A percentile compares a stretch with the other conserved stretches of the same genome.
phyloP scores from a whole-genome alignment of 2,329 filamentous ascomycete genomes.

The Macrophomina tecta region DNA sequence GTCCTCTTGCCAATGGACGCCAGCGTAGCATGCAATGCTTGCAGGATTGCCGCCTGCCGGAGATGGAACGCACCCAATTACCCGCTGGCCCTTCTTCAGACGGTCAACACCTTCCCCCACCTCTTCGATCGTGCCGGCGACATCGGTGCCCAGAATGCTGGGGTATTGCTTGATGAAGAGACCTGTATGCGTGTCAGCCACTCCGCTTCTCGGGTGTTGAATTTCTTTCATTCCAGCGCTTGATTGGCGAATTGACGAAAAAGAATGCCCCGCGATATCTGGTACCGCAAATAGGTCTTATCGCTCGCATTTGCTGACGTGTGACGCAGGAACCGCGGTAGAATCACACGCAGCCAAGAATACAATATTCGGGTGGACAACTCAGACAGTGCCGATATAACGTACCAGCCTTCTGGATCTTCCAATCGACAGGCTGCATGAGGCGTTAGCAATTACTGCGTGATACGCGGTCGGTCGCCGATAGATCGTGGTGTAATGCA shows the following conservation, averaged over 20 bases:
- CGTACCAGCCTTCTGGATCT: slow-evolving; percentile 16
- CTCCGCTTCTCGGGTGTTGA: neutral
- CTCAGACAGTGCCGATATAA: neutral
- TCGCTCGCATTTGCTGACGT: slow-evolving; percentile 1
- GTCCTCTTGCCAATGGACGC: no score
- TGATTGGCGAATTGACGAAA: neutral
- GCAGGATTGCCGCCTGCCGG: no score
- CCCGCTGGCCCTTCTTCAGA: slow-evolving; percentile 24
- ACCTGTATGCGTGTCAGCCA: slow-evolving; percentile 7
- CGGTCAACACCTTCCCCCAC: slow-evolving; percentile 36
- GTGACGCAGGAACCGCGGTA: slow-evolving; percentile 8
- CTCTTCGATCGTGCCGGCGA: slow-evolving; percentile 46
- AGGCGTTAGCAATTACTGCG: neutral
- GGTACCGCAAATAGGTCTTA: neutral
- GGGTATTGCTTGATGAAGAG: slow-evolving; percentile 35
- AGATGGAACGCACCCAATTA: slow-evolving; percentile 20
- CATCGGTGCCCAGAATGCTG: slow-evolving; percentile 44
- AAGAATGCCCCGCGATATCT: neutral
- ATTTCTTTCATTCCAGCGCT: neutral
- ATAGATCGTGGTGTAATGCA: no score
- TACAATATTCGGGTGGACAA: neutral
- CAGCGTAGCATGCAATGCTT: no score
- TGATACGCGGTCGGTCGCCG: no score
- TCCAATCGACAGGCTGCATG: slow-evolving; percentile 13
- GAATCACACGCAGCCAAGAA: neutral